Conservation (phyloP, 2,329 filamentous ascomycete species). For the Periconia sp. region DNA sequence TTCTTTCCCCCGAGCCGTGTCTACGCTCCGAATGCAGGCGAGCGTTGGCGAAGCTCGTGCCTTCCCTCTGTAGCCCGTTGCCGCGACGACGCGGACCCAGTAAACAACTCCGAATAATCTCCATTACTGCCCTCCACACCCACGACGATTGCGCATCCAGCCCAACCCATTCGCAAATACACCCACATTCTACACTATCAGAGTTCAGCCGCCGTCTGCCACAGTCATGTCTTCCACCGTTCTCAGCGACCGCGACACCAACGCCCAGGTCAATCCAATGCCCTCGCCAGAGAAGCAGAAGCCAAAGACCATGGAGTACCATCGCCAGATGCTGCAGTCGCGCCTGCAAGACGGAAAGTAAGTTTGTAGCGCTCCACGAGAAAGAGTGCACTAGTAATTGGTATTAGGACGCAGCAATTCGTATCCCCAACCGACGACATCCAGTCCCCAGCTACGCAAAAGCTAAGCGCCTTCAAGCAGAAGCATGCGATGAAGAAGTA, state of each 20-base stretch:
- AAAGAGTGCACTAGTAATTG: constrained; percentile 20
- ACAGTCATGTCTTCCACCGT: constrained; percentile 64
- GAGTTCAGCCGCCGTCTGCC: neutral
- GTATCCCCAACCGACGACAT: constrained; percentile 87
- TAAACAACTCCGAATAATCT: too few species aligned
- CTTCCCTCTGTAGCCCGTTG: too few species aligned
- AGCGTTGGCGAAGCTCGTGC: too few species aligned
- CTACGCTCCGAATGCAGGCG: too few species aligned
- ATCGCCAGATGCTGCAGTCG: constrained; percentile 75
- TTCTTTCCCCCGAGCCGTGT: too few species aligned
- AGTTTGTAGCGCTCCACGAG: constrained; percentile 32
- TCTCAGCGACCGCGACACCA: constrained; percentile 71
- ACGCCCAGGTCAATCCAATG: constrained; percentile 51
- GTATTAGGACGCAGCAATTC: constrained; percentile 63
- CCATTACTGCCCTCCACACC: too few species aligned
- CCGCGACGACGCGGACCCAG: too few species aligned
- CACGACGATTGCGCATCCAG: too few species aligned
- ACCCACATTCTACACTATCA: too few species aligned
- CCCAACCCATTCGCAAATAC: too few species aligned
- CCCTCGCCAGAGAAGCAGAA: constrained; percentile 43
- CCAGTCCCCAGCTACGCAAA: constrained; percentile 84
- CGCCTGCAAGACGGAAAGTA: constrained; percentile 74
- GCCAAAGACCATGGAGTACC: constrained; percentile 68
- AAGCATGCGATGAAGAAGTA: constrained; percentile 78
- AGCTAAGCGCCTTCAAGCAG: constrained; percentile 79